Conservation (phyloP, 2,329 filamentous ascomycete genomes). For the Penicillium sp. region DNA sequence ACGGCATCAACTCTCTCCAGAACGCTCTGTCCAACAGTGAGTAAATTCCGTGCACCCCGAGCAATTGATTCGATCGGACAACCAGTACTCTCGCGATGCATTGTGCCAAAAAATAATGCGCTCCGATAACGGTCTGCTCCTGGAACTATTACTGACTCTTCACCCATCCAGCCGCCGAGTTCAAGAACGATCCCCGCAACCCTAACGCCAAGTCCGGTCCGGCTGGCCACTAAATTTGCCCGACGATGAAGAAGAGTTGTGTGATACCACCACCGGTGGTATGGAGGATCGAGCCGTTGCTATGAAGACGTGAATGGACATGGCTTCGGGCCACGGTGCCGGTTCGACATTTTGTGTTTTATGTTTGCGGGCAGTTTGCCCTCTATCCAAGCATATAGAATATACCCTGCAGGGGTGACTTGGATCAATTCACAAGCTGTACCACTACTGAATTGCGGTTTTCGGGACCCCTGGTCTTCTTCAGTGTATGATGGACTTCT, state of each 20-base stretch:
- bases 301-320: conserved; percentile 17
- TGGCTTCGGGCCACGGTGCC: conserved; percentile 21
- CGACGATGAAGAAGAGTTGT: conserved; percentile 15
- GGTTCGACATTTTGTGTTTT: conserved; percentile 23
- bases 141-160: conserved; percentile 22
- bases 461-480: no score
- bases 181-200: conserved; percentile 95
- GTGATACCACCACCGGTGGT: conserved; percentile 18
- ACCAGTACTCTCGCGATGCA: neutral
- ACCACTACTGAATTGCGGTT: conserved; percentile 28
- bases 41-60: conserved; percentile 35
- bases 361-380: conserved; percentile 30
- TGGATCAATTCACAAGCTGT: conserved; percentile 42
- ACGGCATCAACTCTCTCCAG: conserved; percentile 84
- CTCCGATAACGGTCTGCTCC: conserved; percentile 8
- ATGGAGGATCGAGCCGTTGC: conserved; percentile 13
- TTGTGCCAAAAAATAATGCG: neutral
- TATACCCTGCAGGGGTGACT: conserved; percentile 31
- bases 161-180: conserved; percentile 70
- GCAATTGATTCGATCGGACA: neutral
- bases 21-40: conserved; percentile 75
- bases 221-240: conserved; percentile 33
- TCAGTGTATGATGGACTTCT: no score
- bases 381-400: conserved; percentile 44
- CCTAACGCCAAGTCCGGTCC: conserved; percentile 41